Evolutionary conservation across 805 yeast species (phyloP).

Genomic region (Kazachstania viticola): DNA sequence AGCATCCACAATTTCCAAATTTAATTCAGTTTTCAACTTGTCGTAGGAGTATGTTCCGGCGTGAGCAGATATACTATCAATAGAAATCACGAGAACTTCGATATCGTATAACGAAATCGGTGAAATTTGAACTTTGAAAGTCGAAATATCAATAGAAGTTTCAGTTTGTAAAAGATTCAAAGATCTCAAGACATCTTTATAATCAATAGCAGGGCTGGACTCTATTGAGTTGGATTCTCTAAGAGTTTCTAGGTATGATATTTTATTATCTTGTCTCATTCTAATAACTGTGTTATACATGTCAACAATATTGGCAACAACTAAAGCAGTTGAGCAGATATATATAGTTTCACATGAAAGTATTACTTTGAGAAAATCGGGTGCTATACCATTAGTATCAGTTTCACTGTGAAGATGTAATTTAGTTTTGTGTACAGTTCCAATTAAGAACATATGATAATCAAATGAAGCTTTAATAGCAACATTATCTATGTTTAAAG

Average conservation of each 20-base stretch:
- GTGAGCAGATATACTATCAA: conserved; percentile 46
- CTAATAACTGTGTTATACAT: conserved; percentile 59
- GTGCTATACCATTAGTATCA: conserved; percentile 32
- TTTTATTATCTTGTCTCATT: conserved; percentile 59
- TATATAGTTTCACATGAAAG: conserved; percentile 41
- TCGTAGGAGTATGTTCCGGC: conserved; percentile 30
- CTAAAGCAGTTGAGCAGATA: conserved; percentile 66
- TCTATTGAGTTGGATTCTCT: conserved; percentile 39
- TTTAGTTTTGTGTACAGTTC: conserved; percentile 35
- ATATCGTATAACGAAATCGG: conserved; percentile 76
- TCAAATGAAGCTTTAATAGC: conserved; percentile 64
- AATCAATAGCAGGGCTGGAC: conserved; percentile 13
- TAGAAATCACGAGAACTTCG: conserved; percentile 54
- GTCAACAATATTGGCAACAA: conserved; percentile 75
- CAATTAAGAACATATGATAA: conserved; percentile 71
- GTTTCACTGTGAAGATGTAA: conserved; percentile 61
- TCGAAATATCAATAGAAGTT: conserved; percentile 49
- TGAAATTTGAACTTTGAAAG: conserved; percentile 51
- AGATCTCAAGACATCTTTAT: conserved; percentile 22
- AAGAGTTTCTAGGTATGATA: conserved; percentile 66
- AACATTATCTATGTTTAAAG: conserved; percentile 43
- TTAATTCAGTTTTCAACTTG: conserved; percentile 41
- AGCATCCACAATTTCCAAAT: conserved; percentile 50
- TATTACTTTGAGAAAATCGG: conserved; percentile 51
- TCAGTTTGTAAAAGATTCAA: conserved; percentile 45